A percentile compares a stretch with the other conserved stretches of the same genome.
Evolutionary conservation across 495 filamentous ascomycete species (phyloP).

Genomic region (Penicillium mononematosum): DNA sequence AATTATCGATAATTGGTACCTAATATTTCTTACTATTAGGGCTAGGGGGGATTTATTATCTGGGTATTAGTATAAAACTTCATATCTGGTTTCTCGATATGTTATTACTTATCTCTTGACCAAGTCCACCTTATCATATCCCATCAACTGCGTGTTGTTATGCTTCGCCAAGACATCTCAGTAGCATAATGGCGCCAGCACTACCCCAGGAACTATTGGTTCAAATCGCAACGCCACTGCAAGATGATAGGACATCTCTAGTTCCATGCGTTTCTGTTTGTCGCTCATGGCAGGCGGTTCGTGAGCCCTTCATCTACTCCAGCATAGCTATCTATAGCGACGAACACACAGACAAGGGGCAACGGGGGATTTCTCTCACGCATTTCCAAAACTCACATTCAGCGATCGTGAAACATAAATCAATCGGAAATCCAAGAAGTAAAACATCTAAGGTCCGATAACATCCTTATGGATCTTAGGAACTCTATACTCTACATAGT

Average conservation of each 20-base stretch:
- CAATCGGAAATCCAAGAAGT: too few species aligned
- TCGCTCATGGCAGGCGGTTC: background rate
- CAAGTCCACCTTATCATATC: background rate
- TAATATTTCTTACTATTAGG: too few species aligned
- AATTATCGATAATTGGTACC: too few species aligned
- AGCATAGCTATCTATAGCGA: background rate
- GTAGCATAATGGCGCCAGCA: background rate
- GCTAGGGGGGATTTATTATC: too few species aligned
- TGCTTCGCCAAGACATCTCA: background rate
- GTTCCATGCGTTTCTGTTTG: constrained; percentile 1
- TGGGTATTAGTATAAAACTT: too few species aligned
- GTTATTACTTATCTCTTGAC: too few species aligned
- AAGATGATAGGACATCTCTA: background rate
- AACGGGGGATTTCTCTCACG: background rate
- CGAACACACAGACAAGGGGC: background rate
- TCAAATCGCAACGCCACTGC: background rate
- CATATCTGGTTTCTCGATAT: too few species aligned
- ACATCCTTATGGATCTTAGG: too few species aligned
- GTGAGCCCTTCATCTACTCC: background rate
- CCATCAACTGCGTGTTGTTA: background rate
- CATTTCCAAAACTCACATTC: constrained; percentile 1
- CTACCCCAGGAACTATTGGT: background rate
- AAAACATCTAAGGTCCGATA: too few species aligned
- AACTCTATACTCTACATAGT: too few species aligned
- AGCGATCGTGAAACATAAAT: constrained; percentile 2